These are phyloP conservation scores for Magnolia kwangsiensis DNA, from an alignment of 164 flowering plant species.

Conservation along the genomic window DNA sequence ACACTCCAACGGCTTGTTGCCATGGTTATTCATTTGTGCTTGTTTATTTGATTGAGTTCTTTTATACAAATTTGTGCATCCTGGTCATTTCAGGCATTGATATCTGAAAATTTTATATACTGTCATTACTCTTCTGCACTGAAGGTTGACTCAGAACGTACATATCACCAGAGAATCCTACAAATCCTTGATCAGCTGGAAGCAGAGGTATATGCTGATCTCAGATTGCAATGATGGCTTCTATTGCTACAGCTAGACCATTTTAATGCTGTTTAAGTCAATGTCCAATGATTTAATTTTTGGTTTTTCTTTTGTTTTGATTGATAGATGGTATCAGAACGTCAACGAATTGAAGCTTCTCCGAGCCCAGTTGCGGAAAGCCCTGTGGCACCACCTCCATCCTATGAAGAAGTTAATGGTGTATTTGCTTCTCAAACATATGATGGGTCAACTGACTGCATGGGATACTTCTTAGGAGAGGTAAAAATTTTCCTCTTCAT, in stretches of 20 bases:
- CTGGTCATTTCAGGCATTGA: background rate
- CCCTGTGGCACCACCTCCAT: conserved; percentile 64
- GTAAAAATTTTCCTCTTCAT: conserved; percentile 23
- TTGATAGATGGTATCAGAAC: conserved; percentile 69
- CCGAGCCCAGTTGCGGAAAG: conserved; percentile 43
- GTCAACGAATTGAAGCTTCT: conserved; percentile 74
- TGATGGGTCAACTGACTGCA: conserved; percentile 48
- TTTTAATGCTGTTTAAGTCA: background rate
- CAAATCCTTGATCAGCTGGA: conserved; percentile 92
- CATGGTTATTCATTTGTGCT: conserved; percentile 46
- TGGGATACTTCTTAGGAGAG: conserved; percentile 86
- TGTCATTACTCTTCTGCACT: conserved; percentile 10
- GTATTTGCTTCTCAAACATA: conserved; percentile 45
- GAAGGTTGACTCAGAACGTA: conserved; percentile 87
- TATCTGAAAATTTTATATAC: background rate
- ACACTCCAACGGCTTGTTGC: conserved; percentile 85
- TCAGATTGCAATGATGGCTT: background rate
- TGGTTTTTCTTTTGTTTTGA: background rate
- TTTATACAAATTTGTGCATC: background rate
- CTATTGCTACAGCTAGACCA: background rate
- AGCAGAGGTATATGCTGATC: conserved; percentile 48
- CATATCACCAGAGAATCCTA: conserved; percentile 70
- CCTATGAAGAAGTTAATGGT: conserved; percentile 70
- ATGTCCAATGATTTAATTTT: background rate
- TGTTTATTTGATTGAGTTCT: background rate